These are phyloP conservation scores for Sphaerulina populicola DNA, from an alignment of 2,329 filamentous ascomycete species.

Conservation along the genomic window DNA sequence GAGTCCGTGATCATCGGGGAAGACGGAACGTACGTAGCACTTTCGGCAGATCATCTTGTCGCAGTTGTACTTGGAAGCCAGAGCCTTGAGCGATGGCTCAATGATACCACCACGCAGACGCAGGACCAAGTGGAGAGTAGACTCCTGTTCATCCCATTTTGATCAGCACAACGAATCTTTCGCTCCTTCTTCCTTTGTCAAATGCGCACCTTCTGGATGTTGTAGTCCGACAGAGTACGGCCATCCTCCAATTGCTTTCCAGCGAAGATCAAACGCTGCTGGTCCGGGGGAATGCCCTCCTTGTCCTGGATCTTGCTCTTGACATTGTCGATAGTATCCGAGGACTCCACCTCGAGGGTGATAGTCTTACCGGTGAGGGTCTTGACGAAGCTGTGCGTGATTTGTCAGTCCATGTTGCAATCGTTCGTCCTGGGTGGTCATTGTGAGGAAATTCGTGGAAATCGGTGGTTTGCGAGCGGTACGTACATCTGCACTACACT, in stretches of 20 bases:
- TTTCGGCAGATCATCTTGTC: slow-evolving; percentile 99
- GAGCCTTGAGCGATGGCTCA: slow-evolving; percentile 95
- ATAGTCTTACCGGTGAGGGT: slow-evolving; percentile 99
- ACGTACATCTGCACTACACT: slow-evolving; percentile 31
- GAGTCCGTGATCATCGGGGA: not conserved
- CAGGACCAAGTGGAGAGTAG: slow-evolving; percentile 59
- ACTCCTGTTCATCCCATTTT: slow-evolving; percentile 57
- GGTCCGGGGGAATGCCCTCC: slow-evolving; percentile 91
- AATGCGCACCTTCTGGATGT: slow-evolving; percentile 66
- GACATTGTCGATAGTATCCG: slow-evolving; percentile 97
- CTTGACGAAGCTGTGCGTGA: slow-evolving; percentile 82
- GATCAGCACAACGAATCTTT: slow-evolving; percentile 14
- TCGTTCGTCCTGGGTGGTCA: not conserved
- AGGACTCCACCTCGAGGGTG: no score
- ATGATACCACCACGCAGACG: slow-evolving; percentile 67
- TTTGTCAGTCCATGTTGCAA: slow-evolving; percentile 20
- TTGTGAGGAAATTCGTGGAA: slow-evolving; percentile 10
- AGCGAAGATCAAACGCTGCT: slow-evolving; percentile 92
- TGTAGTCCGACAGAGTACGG: slow-evolving; percentile 83
- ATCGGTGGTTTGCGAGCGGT: slow-evolving; percentile 10
- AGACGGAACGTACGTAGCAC: slow-evolving; percentile 72
- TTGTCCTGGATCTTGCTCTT: slow-evolving; percentile 95
- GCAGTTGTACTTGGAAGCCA: slow-evolving; percentile 99
- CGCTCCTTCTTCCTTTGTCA: not conserved
- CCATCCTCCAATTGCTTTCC: slow-evolving; percentile 96